Base-by-base conservation (phyloP, 306 rosid genomes). In the Canavalia gladiata region DNA sequence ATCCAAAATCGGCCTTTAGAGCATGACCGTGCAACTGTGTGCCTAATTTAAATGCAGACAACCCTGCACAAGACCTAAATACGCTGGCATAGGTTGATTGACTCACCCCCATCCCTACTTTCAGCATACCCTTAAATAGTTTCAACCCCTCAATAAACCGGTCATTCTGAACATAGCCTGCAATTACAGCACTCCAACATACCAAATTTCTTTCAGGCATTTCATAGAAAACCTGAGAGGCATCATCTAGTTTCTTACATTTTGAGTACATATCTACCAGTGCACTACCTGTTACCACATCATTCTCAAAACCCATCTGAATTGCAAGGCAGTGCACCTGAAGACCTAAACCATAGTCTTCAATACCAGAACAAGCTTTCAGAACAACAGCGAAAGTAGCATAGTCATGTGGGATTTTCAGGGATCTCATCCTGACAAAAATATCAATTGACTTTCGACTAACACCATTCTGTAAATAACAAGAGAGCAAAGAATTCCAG, bases 41-140 rank as follows among this genome's bases (percentile, higher is more conserved):
- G 60, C 98, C 98, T 1, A 90, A 84, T 46, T 79, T 81, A 46
- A 80, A 83, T 11, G 90, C 89, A 75, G 89, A 87, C 65, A 94
- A 88, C 58, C 91, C 97, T 31, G 95, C 98, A 85, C 97, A 92
- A 35, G 94, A 85, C 86, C 97, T 90, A 79, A 94, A 89, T 69
- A 77, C 84, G 78, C 97, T 92, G 73, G 97, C 98, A 84, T 92
- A 94, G 41, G 90, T 88, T 75, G 98, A 87, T 78, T 94, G 98
- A 76, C 96, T 94, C 85, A 85, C 93, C 89, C 90, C 94, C 68
- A 89, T 54, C 41, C 89, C 93, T 30, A 58, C 79, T 47, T 67
- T 86, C 81, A 88, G 90, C 97, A 90, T 90, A 78, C 86, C 92
- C 83, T 83, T 90, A 80, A 90, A 94, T 30, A 92, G 54, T 29